Percentiles rank a stretch among this genome's conserved stretches.
Conservation (phyloP, 1,284 basidiomycete genomes). For the Cystobasidium sp. region DNA sequence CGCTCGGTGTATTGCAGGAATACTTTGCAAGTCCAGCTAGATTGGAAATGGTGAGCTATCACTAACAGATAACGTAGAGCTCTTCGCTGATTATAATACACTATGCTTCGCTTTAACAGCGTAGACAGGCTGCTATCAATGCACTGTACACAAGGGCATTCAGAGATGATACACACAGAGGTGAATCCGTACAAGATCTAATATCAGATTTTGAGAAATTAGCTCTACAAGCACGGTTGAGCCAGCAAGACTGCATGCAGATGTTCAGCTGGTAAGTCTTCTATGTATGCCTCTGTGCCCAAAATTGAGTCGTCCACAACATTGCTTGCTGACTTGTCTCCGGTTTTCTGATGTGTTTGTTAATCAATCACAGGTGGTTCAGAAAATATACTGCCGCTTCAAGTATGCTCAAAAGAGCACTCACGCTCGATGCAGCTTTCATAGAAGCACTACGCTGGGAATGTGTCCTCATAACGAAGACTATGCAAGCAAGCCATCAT, state of each 20-base stretch:
- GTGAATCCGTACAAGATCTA: slow-evolving; percentile 26
- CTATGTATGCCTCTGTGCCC: not conserved
- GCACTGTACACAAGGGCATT: slow-evolving; percentile 14
- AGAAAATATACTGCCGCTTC: slow-evolving; percentile 25
- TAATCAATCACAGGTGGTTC: slow-evolving; percentile 11
- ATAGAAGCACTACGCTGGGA: slow-evolving; percentile 38
- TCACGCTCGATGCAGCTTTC: slow-evolving; percentile 33
- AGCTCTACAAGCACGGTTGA: slow-evolving; percentile 2
- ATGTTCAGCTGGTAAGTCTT: slow-evolving; percentile 23
- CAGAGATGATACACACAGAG: slow-evolving; percentile 30
- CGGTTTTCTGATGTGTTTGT: not conserved
- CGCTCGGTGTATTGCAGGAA: slow-evolving; percentile 6
- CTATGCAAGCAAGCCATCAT: not conserved
- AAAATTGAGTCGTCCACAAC: too few species aligned
- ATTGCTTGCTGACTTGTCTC: not conserved
- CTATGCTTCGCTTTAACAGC: not conserved
- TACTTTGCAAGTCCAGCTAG: slow-evolving; percentile 23
- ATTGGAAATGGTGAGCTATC: slow-evolving; percentile 10
- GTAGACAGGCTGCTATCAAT: slow-evolving; percentile 30
- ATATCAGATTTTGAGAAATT: slow-evolving; percentile 30
- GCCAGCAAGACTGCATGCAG: slow-evolving; percentile 5
- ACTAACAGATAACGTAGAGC: not conserved
- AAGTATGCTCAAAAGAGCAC: slow-evolving; percentile 15
- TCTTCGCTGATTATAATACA: too few species aligned
- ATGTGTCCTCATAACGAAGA: slow-evolving; percentile 19